Percentiles rank a stretch among this genome's conserved stretches.
Conservation (phyloP, 2,329 filamentous ascomycete species). For the Thielaviopsis ethacetica region DNA sequence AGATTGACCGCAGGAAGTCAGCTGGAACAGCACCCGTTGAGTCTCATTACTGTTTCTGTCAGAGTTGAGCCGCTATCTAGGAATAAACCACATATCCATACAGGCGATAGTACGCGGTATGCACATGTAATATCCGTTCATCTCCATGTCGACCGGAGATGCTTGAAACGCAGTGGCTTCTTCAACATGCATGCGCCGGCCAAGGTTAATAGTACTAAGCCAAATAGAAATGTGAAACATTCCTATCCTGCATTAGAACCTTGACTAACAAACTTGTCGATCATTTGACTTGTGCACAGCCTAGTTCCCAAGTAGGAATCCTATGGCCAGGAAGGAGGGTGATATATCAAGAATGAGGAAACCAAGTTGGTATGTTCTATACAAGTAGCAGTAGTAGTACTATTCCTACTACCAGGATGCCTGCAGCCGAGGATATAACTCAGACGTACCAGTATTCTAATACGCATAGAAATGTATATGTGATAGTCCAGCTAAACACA, state of each 20-base stretch:
- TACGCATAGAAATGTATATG: neutral
- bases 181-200: too few relatives aligned
- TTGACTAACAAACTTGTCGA: neutral
- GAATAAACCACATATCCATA: too few relatives aligned
- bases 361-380: too few relatives aligned
- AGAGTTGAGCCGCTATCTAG: too few relatives aligned
- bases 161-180: too few relatives aligned
- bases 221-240: neutral
- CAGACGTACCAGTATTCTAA: neutral
- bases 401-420: too few relatives aligned
- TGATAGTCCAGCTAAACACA: neutral
- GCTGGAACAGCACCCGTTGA: too few relatives aligned
- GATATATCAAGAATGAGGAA: neutral
- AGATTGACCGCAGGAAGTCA: too few relatives aligned
- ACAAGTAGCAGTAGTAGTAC: too few relatives aligned
- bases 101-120: neutral
- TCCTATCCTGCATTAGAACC: neutral
- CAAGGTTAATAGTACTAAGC: too few relatives aligned
- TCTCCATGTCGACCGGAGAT: neutral
- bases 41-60: too few relatives aligned
- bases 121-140: neutral
- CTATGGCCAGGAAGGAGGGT: neutral
- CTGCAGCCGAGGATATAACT: neutral
- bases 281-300: neutral
- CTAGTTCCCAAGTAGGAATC: neutral